phyloP scores from a whole-genome alignment of 1,284 basidiomycete species.

The Fomitopsis pinicola region DNA sequence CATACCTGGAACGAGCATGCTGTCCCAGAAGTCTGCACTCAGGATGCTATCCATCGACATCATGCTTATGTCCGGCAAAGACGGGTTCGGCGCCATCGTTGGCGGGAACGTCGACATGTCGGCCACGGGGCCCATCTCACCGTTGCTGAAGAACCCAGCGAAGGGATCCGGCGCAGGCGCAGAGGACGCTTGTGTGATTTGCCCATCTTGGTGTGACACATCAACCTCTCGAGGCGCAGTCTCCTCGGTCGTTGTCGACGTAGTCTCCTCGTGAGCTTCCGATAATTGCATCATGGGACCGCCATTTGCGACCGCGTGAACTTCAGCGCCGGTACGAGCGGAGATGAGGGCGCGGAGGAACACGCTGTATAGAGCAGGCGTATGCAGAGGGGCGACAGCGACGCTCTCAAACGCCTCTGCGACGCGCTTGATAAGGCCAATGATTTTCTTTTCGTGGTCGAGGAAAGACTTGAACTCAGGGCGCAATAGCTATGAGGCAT shows the following conservation, averaged over 20 bases:
- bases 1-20: conserved; percentile 75
- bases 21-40: conserved; percentile 79
- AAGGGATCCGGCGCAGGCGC: conserved; percentile 10
- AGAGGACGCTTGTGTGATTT: not conserved
- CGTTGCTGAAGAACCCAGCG: conserved; percentile 59
- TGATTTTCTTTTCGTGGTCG: conserved; percentile 68
- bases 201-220: conserved; percentile 1
- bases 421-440: conserved; percentile 75
- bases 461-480: conserved; percentile 78
- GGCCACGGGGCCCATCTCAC: conserved; percentile 76
- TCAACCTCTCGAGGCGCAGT: not conserved
- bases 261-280: conserved; percentile 1
- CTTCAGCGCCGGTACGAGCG: conserved; percentile 45
- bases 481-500: conserved; percentile 59
- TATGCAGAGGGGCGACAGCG: conserved; percentile 73
- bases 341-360: conserved; percentile 80
- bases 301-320: not conserved
- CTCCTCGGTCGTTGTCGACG: not conserved
- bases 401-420: conserved; percentile 75
- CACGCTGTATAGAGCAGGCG: conserved; percentile 81
- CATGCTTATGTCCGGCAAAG: conserved; percentile 44
- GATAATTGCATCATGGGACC: not conserved
- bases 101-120: conserved; percentile 81
- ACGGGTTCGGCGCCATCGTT: conserved; percentile 60
- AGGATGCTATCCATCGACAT: conserved; percentile 79